phyloP scores from a whole-genome alignment of 2,329 filamentous ascomycete species.

The Fusarium algeriense region DNA sequence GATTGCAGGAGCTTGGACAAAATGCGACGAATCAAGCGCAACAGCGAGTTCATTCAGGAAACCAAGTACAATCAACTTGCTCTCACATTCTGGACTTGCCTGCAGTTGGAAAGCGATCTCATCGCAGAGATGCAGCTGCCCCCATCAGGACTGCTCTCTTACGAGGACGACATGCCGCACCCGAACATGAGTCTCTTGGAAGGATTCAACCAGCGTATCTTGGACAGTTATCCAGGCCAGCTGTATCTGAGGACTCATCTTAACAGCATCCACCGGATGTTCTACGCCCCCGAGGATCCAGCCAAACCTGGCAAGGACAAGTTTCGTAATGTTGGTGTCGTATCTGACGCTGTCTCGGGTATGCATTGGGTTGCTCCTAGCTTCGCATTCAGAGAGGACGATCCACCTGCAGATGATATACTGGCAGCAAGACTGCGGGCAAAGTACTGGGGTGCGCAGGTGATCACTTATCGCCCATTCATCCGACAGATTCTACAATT shows the following conservation, averaged over 20 bases:
- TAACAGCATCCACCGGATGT: constrained; percentile 71
- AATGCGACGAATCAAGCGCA: constrained; percentile 57
- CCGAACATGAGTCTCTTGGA: constrained; percentile 66
- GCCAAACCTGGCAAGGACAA: constrained; percentile 52
- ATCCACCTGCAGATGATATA: constrained; percentile 80
- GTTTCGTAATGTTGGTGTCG: constrained; percentile 62
- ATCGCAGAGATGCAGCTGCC: constrained; percentile 82
- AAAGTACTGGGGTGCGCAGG: constrained; percentile 93
- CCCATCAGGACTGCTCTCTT: constrained; percentile 71
- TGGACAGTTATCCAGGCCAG: constrained; percentile 72
- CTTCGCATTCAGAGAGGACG: constrained; percentile 72
- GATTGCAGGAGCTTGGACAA: constrained; percentile 61
- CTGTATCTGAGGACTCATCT: constrained; percentile 73
- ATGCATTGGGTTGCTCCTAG: constrained; percentile 62
- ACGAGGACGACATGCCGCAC: constrained; percentile 74
- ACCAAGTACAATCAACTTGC: constrained; percentile 71
- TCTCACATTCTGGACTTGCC: constrained; percentile 91
- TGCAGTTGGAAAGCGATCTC: constrained; percentile 95
- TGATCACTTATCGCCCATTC: constrained; percentile 89
- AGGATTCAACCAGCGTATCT: constrained; percentile 61
- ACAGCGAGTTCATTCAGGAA: constrained; percentile 56
- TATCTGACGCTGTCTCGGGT: constrained; percentile 58
- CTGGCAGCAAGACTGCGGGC: constrained; percentile 86
- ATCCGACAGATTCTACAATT: constrained; percentile 68
- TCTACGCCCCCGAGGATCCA: constrained; percentile 62